Evolutionary conservation across 805 yeast genomes (phyloP).

Genomic region (Saccharomyces mikatae): DNA sequence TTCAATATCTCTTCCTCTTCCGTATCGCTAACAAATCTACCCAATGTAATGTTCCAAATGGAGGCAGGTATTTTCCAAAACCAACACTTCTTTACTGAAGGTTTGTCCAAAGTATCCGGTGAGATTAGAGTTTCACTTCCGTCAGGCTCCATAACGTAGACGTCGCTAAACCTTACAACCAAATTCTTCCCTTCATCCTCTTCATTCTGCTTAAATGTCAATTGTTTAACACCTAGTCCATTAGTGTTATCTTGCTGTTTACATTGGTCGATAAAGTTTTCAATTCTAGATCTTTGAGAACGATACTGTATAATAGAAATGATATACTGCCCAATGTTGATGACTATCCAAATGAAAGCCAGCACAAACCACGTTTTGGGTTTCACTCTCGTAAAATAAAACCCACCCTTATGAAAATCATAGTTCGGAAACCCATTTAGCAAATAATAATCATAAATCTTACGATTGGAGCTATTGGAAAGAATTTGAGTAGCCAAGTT

Average conservation of each 20-base stretch:
- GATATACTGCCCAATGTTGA: constrained; percentile 51
- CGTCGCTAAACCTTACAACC: constrained; percentile 51
- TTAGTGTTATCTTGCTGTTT: constrained; percentile 51
- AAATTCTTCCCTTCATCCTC: constrained; percentile 44
- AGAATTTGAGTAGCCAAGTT: constrained; percentile 70
- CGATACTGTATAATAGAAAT: constrained; percentile 45
- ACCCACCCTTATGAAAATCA: constrained; percentile 51
- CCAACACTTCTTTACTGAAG: constrained; percentile 43
- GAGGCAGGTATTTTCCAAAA: constrained; percentile 36
- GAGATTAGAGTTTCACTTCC: constrained; percentile 35
- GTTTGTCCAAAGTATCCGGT: constrained; percentile 40
- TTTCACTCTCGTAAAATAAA: constrained; percentile 56
- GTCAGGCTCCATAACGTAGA: constrained; percentile 43
- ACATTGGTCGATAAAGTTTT: constrained; percentile 41
- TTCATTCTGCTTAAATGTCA: constrained; percentile 37
- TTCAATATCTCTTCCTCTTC: constrained; percentile 6
- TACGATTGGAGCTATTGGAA: constrained; percentile 49
- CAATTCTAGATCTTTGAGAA: constrained; percentile 53
- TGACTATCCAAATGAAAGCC: constrained; percentile 41
- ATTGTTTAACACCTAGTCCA: constrained; percentile 39
- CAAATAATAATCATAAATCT: constrained; percentile 78
- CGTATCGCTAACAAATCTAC: constrained; percentile 22
- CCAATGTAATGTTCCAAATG: constrained; percentile 40
- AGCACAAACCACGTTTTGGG: constrained; percentile 54
- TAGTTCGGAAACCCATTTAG: constrained; percentile 80